Evolutionary conservation across 1,284 basidiomycete genomes (phyloP), one percentile per base, ranked within the genome.

Genomic region (Fomes fomentarius): DNA sequence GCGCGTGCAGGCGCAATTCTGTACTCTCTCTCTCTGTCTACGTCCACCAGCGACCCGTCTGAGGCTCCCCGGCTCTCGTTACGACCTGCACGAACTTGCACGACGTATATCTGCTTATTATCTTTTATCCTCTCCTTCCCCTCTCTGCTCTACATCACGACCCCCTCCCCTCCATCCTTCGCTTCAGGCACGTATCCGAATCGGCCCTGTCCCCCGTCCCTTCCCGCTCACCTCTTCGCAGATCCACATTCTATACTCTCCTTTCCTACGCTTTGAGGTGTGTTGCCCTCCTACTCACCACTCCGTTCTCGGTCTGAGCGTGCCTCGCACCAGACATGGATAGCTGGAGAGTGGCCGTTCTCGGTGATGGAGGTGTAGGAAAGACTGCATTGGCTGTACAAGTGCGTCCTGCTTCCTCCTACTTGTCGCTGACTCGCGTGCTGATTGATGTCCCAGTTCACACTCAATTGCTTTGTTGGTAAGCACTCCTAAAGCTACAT

Each of bases 321-420:
- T 61, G 28, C 28, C 28, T 12, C 57, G 51, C 54, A 50, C 43
- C 62, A 82, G 76, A 79, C 71, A 93, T 93, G 90, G 90, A 93
- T 78, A 87, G 84, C 71, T 94, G 91, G 89, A 86, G 91, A 78
- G 86, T 98, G 66, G 94, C 95, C 62, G 94, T 98, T 63, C 83
- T 98, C 52, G 95, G 95, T 63, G 96, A 98, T 76, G 96, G 96
- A 75, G 96, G 96, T 76, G 96, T 98, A 31, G 96, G 96, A 62
- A 98, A 98, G 82, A 98, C 96, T 53, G 96, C 96, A 21, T 75
- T 98, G 68, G 96, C 95, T 61, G 94, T 98, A 46, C 94, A 96
- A 80, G 94, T 93, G 63, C 38, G 51, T 48, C 34, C 42, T 35
- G 28, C 44, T 43, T 46, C 45, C 56, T 35, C 34, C 15, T 35